Conservation (phyloP, 441 rosid species). For the Viola pubescens region DNA sequence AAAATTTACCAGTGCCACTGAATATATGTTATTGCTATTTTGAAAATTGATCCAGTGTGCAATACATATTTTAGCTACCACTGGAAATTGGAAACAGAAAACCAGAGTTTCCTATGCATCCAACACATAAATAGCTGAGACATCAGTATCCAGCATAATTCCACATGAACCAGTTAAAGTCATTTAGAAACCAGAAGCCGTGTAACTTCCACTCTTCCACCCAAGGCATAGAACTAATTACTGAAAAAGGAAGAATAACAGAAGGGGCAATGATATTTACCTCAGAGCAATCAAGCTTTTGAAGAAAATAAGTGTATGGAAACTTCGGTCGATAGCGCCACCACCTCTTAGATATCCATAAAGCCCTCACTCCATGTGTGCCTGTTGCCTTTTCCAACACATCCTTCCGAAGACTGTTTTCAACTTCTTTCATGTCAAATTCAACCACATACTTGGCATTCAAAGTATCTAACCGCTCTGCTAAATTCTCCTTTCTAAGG, state of each 20-base stretch:
- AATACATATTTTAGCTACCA: neutral
- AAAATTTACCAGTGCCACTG: neutral
- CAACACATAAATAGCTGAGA: neutral
- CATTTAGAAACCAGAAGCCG: neutral
- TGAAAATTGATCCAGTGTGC: neutral
- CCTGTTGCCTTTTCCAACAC: constrained; percentile 51
- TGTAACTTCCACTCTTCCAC: neutral
- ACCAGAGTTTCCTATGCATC: neutral
- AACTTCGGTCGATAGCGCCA: constrained; percentile 95
- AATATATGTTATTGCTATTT: neutral
- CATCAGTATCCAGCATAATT: neutral
- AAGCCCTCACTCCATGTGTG: constrained; percentile 65
- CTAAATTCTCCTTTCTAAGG: constrained; percentile 55
- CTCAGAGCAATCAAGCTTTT: constrained; percentile 89
- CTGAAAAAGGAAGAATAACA: constrained; percentile 7
- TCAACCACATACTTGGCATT: constrained; percentile 74
- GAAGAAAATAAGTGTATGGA: constrained; percentile 87
- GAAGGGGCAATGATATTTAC: constrained; percentile 28
- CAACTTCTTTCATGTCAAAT: constrained; percentile 96
- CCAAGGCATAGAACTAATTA: constrained; percentile 6
- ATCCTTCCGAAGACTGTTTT: constrained; percentile 85
- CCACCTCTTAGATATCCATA: constrained; percentile 98
- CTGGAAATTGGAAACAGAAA: neutral
- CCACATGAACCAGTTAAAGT: neutral
- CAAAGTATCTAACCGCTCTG: constrained; percentile 54